phyloP scores from a whole-genome alignment of 768 basidiomycete genomes.

The Collybia sordida region DNA sequence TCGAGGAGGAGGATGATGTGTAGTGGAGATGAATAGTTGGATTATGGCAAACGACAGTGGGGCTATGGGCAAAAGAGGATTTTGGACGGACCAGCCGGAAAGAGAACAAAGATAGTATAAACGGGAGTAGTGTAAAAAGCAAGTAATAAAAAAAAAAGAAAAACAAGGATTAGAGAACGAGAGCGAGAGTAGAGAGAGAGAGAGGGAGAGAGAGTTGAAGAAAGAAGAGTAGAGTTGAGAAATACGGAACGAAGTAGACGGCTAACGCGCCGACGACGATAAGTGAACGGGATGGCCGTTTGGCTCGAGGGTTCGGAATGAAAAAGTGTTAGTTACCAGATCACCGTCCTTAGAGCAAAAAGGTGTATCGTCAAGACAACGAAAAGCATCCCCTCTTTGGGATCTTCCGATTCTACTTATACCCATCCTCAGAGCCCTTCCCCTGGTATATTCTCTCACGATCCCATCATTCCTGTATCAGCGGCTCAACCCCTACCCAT shows the following conservation, averaged over 20 bases:
- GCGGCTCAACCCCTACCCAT: background rate
- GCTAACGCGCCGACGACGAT: constrained; percentile 31
- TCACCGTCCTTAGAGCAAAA: constrained; percentile 19
- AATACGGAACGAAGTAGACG: constrained; percentile 26
- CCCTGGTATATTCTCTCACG: constrained; percentile 10
- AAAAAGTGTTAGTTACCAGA: constrained; percentile 33
- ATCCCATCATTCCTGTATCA: constrained; percentile 4
- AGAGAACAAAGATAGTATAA: constrained; percentile 24
- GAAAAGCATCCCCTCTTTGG: constrained; percentile 8
- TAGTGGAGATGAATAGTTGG: constrained; percentile 6
- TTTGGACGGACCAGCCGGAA: constrained; percentile 57
- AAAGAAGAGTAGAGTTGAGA: constrained; percentile 18
- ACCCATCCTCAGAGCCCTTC: constrained; percentile 1
- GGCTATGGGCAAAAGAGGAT: constrained; percentile 27
- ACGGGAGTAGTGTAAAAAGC: constrained; percentile 23
- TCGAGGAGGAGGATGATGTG: constrained; percentile 11
- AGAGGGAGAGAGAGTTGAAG: too few relatives aligned
- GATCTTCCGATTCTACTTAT: constrained; percentile 8
- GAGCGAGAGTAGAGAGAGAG: constrained; percentile 8
- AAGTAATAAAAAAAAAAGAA: constrained; percentile 25
- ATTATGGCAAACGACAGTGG: constrained; percentile 35
- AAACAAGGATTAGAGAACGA: constrained; percentile 11
- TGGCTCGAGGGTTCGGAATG: constrained; percentile 25
- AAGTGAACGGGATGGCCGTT: constrained; percentile 33
- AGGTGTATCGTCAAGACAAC: constrained; percentile 45